Percentiles rank a stretch among this genome's conserved stretches.
phyloP scores from a whole-genome alignment of 23 red algal species.

The Gracilaria gracilis region DNA sequence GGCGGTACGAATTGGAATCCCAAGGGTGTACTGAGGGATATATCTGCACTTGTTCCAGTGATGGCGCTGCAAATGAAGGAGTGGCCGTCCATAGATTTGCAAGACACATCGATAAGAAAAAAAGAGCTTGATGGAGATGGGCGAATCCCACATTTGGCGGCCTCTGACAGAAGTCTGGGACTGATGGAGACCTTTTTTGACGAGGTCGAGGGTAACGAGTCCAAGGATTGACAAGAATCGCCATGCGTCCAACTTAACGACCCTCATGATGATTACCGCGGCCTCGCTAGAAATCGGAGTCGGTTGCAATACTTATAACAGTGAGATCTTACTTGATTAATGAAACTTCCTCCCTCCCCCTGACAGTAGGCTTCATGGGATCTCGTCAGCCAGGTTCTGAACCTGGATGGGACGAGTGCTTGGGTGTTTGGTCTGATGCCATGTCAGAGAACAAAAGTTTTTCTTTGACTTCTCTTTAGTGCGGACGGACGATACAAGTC shows the following conservation, averaged over 20 bases:
- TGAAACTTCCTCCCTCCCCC: not conserved
- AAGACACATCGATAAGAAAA: slow-evolving; percentile 2
- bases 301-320: not conserved
- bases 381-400: not conserved
- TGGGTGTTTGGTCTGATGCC: too few species aligned
- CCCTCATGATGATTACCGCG: not conserved
- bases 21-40: not conserved
- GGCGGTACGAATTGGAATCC: slow-evolving; percentile 15
- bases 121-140: slow-evolving; percentile 17
- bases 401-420: not conserved
- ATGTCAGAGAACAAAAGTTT: too few species aligned
- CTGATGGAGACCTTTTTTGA: slow-evolving; percentile 37
- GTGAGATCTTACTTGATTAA: not conserved
- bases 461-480: too few species aligned
- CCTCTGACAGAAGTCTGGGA: slow-evolving; percentile 2
- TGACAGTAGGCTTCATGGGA: not conserved
- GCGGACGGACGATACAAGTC: too few species aligned
- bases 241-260: not conserved
- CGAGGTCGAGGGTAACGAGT: slow-evolving; percentile 2
- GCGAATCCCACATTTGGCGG: slow-evolving; percentile 21
- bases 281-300: not conserved
- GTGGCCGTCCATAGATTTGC: not conserved
- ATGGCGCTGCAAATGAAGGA: slow-evolving; percentile 32
- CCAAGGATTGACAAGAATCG: not conserved
- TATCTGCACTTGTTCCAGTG: slow-evolving; percentile 32